Evolutionary conservation across 1,284 basidiomycete species (phyloP), one percentile per base, ranked within the genome.

Genomic region (Microbotryomycetes sp.): DNA sequence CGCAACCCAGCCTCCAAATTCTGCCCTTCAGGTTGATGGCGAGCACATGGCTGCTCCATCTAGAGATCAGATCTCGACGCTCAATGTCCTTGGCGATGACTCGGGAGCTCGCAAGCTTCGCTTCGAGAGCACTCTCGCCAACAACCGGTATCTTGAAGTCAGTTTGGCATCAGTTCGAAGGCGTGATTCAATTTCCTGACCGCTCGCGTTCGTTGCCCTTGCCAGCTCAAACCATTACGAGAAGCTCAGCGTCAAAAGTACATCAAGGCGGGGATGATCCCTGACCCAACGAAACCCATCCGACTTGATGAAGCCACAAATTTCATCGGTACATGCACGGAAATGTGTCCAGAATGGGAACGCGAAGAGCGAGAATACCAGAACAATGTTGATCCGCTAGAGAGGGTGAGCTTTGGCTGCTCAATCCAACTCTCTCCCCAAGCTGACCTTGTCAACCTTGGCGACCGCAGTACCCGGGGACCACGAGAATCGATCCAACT

Each of bases 271-370:
- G 91, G 92, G 4, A 84, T 88, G 70, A 91, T 96, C 81, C 88
- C 89, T 60, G 89, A 92, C 69, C 91, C 90, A 0, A 74, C 80
- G 30, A 84, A 86, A 30, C 83, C 87, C 4, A 88, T 87, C 67
- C 81, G 86, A 26, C 81, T 97, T 6, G 87, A 88, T 64, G 86
- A 92, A 64, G 92, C 94, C 3, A 88, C 92, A 58, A 87, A 86
- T 31, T 86, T 97, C 71, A 82, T 88, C 15, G 94, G 94, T 22
- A 93, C 89, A 1, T 97, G 94, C 73, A 78, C 81, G 77, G 86
- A 89, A 66, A 97, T 97, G 92, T 97, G 94, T 75, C 89, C 92
- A 5, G 85, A 88, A 55, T 94, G 90, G 71, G 94, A 98, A 77
- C 81, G 88, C 23, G 92, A 94, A 74, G 83, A 92, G 70, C 82